Conservation (phyloP, 441 rosid genomes). For the Populus hybrid region DNA sequence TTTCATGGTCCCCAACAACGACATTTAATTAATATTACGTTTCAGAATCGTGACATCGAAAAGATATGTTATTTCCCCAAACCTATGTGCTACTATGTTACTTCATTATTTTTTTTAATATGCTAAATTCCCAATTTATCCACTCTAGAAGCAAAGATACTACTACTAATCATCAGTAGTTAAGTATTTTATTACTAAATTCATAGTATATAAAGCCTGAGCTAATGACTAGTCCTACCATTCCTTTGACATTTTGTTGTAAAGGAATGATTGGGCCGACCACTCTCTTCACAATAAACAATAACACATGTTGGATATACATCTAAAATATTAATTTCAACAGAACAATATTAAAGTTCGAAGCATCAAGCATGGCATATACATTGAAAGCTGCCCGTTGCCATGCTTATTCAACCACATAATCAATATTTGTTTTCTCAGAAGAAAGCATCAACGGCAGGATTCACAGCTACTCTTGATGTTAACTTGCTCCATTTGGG, state of each 20-base stretch:
- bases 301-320: background rate
- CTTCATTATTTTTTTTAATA: too few relatives aligned
- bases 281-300: background rate
- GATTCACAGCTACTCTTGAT: background rate
- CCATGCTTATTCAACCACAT: too few relatives aligned
- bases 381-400: too few relatives aligned
- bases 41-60: accelerated
- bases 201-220: background rate
- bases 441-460: too few relatives aligned
- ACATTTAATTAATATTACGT: accelerated
- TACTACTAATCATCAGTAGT: background rate
- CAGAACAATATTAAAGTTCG: background rate
- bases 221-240: background rate
- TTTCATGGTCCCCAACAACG: accelerated
- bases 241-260: background rate
- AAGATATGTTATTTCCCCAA: too few relatives aligned
- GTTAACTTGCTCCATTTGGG: background rate
- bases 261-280: background rate
- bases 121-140: too few relatives aligned
- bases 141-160: too few relatives aligned
- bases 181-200: too few relatives aligned
- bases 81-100: too few relatives aligned
- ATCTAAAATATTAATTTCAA: background rate
- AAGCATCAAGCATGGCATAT: background rate
- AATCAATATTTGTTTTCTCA: too few relatives aligned